Evolutionary conservation across 352 stramenopile species (phyloP).

Genomic region (Pythium aristosporum): DNA sequence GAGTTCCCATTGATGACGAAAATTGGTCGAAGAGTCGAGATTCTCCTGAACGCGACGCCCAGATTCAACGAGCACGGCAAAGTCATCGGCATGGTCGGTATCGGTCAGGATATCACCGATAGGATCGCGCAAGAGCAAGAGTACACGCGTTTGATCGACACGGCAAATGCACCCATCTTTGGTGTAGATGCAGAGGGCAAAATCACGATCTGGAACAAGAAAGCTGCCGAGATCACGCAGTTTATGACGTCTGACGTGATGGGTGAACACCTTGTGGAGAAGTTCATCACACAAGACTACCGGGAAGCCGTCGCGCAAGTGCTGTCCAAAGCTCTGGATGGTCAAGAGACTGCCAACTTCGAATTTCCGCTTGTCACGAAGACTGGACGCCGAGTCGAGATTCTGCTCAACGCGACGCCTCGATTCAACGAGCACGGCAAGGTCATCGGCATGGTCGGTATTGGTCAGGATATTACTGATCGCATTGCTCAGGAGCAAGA

Average conservation of each 20-base stretch:
- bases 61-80: slow-evolving; percentile 24
- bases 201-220: slow-evolving; percentile 88
- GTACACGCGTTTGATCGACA: slow-evolving; percentile 84
- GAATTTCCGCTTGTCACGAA: slow-evolving; percentile 51
- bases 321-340: slow-evolving; percentile 26
- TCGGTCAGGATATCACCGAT: slow-evolving; percentile 45
- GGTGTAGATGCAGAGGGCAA: slow-evolving; percentile 64
- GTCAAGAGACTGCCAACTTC: slow-evolving; percentile 37
- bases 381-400: slow-evolving; percentile 29
- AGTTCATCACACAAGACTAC: slow-evolving; percentile 57
- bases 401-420: slow-evolving; percentile 48
- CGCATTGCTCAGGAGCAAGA: too few relatives aligned
- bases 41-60: slow-evolving; percentile 27
- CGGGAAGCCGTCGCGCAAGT: slow-evolving; percentile 24
- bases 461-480: too few relatives aligned
- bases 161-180: slow-evolving; percentile 83
- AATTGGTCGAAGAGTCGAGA: slow-evolving; percentile 27
- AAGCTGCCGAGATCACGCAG: slow-evolving; percentile 82
- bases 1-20: slow-evolving; percentile 72
- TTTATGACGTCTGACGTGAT: slow-evolving; percentile 86
- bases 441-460: not conserved
- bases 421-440: slow-evolving; percentile 41
- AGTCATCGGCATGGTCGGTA: slow-evolving; percentile 39
- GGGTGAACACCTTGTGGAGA: slow-evolving; percentile 60
- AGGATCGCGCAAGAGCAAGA: slow-evolving; percentile 65